Evolutionary conservation across 306 rosid genomes (phyloP).

Genomic region (Spatholobus suberectus): DNA sequence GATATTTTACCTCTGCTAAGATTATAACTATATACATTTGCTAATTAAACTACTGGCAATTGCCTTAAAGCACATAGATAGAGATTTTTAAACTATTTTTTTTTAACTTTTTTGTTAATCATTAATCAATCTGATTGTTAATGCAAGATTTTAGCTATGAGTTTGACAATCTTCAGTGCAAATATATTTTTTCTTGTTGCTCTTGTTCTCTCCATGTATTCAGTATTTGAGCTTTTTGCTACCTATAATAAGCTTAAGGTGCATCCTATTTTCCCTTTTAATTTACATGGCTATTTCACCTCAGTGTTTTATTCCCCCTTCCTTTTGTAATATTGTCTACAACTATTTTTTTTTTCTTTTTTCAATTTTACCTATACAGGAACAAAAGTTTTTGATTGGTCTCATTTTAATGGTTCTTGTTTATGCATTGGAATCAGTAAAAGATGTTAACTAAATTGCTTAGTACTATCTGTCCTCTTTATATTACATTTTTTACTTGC

Average conservation of each 20-base stretch:
- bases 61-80: not conserved
- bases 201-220: slow-evolving; percentile 80
- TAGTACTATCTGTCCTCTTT: slow-evolving; percentile 7
- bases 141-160: slow-evolving; percentile 50
- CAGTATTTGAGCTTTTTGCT: slow-evolving; percentile 86
- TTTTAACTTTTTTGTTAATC: not conserved
- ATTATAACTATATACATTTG: no score
- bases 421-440: slow-evolving; percentile 92
- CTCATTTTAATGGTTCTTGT: no score
- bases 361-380: no score
- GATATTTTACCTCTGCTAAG: not conserved
- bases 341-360: not conserved
- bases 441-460: slow-evolving; percentile 25
- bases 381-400: slow-evolving; percentile 97
- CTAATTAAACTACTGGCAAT: slow-evolving; percentile 17
- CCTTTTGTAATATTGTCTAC: not conserved
- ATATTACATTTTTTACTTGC: not conserved
- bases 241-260: slow-evolving; percentile 97
- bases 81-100: not conserved
- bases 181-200: slow-evolving; percentile 84
- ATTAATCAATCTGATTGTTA: not conserved
- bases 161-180: slow-evolving; percentile 87
- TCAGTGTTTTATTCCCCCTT: not conserved
- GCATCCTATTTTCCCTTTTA: slow-evolving; percentile 1
- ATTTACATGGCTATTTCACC: not conserved